These are phyloP conservation scores for Prunella vulgaris DNA, from an alignment of 257 asterid species.

Conservation along the genomic window DNA sequence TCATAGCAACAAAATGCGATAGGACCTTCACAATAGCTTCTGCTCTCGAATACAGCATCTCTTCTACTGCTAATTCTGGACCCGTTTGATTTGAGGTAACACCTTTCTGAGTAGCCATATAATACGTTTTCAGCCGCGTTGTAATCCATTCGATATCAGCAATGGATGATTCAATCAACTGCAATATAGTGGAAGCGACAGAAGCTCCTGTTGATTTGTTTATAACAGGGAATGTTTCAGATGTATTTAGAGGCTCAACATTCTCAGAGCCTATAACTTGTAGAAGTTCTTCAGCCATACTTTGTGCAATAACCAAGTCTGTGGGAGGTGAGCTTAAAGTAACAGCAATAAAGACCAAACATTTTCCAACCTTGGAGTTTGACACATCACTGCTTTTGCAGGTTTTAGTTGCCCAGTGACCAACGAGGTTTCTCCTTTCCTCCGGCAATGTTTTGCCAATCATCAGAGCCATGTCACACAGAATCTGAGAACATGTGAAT, in stretches of 20 bases:
- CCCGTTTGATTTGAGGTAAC: slow-evolving; percentile 37
- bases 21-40: slow-evolving; percentile 60
- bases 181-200: slow-evolving; percentile 57
- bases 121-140: slow-evolving; percentile 45
- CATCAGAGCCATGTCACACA: slow-evolving; percentile 54
- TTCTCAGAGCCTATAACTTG: slow-evolving; percentile 49
- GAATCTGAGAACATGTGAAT: slow-evolving; percentile 33
- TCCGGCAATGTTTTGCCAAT: slow-evolving; percentile 52
- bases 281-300: slow-evolving; percentile 59
- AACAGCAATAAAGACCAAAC: slow-evolving; percentile 48
- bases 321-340: slow-evolving; percentile 54
- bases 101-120: slow-evolving; percentile 45
- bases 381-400: slow-evolving; percentile 45
- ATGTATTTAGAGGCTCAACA: slow-evolving; percentile 34
- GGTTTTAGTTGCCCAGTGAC: slow-evolving; percentile 43
- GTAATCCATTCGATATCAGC: slow-evolving; percentile 60
- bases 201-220: slow-evolving; percentile 58
- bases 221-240: slow-evolving; percentile 50
- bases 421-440: slow-evolving; percentile 53
- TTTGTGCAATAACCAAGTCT: slow-evolving; percentile 52
- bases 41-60: slow-evolving; percentile 56
- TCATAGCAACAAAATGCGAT: slow-evolving; percentile 63
- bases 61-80: slow-evolving; percentile 54
- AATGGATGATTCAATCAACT: slow-evolving; percentile 48
- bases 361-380: slow-evolving; percentile 60